A percentile compares a stretch with the other conserved stretches of the same genome.
These are phyloP conservation scores for Monosporozyma solicola DNA, from an alignment of 805 yeast genomes.

Conservation along the genomic window DNA sequence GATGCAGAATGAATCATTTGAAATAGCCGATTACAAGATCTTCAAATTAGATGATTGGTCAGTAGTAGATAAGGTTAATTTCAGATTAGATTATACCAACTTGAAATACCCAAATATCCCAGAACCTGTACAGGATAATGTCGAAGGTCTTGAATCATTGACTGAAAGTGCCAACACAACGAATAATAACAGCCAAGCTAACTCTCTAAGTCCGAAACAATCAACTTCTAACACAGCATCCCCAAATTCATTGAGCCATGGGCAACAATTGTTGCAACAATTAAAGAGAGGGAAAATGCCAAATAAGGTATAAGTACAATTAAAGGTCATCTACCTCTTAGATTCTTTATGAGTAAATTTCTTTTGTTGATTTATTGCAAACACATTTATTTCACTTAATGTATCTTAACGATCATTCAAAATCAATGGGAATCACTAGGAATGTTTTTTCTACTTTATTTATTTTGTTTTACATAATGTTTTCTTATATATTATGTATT, in stretches of 20 bases:
- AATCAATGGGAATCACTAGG: background rate
- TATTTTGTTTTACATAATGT: background rate
- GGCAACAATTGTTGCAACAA: slow-evolving; percentile 26
- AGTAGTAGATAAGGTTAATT: slow-evolving; percentile 34
- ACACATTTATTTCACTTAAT: background rate
- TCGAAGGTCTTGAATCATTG: background rate
- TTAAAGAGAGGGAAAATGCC: slow-evolving; percentile 8
- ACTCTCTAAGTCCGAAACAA: background rate
- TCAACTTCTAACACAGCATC: background rate
- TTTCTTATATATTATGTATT: background rate
- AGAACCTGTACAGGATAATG: background rate
- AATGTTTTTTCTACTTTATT: background rate
- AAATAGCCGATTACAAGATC: slow-evolving; percentile 36
- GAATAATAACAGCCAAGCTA: background rate
- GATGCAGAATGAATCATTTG: slow-evolving; percentile 33
- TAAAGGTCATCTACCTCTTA: background rate
- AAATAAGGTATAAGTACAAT: background rate
- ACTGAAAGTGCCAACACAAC: background rate
- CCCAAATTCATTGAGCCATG: slow-evolving; percentile 13
- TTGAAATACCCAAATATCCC: slow-evolving; percentile 7
- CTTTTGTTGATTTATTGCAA: background rate
- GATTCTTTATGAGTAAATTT: background rate
- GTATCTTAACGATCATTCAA: background rate
- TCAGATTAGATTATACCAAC: slow-evolving; percentile 31
- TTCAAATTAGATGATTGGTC: slow-evolving; percentile 39